Evolutionary conservation across 352 stramenopile genomes (phyloP).

Genomic region (Globisporangium camurandrum): DNA sequence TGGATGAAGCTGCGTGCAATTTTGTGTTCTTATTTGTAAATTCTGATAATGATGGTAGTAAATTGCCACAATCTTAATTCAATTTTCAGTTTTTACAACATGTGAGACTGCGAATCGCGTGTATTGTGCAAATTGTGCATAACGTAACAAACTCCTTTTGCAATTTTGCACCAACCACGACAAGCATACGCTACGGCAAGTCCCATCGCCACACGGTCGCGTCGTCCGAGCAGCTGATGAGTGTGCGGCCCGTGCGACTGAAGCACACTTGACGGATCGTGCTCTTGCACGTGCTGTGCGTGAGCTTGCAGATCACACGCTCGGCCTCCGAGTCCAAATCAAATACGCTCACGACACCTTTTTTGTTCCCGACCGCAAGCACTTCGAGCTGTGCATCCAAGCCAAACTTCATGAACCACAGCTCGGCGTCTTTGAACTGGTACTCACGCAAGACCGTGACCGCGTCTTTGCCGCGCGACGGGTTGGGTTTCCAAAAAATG

Average conservation of each 20-base stretch:
- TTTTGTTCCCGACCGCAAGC: slow-evolving; percentile 78
- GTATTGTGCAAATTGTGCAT: too few relatives aligned
- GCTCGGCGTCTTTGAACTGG: slow-evolving; percentile 69
- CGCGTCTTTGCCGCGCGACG: slow-evolving; percentile 66
- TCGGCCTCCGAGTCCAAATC: slow-evolving; percentile 69
- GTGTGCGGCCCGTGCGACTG: slow-evolving; percentile 57
- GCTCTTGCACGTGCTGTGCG: slow-evolving; percentile 66
- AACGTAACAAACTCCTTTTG: too few relatives aligned
- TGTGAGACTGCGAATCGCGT: too few relatives aligned
- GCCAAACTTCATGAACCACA: slow-evolving; percentile 87
- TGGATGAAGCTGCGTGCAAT: too few relatives aligned
- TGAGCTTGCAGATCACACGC: slow-evolving; percentile 60
- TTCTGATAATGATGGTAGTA: too few relatives aligned
- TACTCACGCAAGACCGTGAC: slow-evolving; percentile 80
- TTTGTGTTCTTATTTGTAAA: too few relatives aligned
- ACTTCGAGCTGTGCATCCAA: slow-evolving; percentile 69
- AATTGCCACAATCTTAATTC: too few relatives aligned
- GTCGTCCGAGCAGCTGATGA: slow-evolving; percentile 71
- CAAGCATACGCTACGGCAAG: too few relatives aligned
- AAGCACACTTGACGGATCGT: slow-evolving; percentile 77
- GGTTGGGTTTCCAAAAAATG: slow-evolving; percentile 90
- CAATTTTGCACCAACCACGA: too few relatives aligned
- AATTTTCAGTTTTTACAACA: too few relatives aligned
- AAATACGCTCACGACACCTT: slow-evolving; percentile 72
- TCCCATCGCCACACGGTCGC: slow-evolving; percentile 72